phyloP scores from a whole-genome alignment of 306 rosid genomes.

The Cucurbita maxima region DNA sequence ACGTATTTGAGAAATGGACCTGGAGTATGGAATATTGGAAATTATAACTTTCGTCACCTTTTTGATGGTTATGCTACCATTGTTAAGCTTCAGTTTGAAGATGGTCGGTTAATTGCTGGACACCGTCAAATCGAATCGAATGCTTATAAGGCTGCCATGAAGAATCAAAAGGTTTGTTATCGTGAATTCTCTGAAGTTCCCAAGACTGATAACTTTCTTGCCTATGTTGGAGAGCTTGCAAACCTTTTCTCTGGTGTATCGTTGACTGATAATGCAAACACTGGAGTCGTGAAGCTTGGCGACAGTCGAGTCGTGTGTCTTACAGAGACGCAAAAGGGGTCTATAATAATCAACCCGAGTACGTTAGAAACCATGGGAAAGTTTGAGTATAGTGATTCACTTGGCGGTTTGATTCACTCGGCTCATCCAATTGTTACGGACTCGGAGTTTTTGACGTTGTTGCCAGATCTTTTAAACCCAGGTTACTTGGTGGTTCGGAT shows the following conservation, averaged over 20 bases:
- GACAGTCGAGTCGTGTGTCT: slow-evolving; percentile 86
- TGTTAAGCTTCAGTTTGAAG: slow-evolving; percentile 40
- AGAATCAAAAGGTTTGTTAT: slow-evolving; percentile 51
- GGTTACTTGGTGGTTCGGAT: slow-evolving; percentile 69
- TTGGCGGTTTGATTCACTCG: slow-evolving; percentile 80
- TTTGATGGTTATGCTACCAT: slow-evolving; percentile 89
- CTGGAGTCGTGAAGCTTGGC: slow-evolving; percentile 63
- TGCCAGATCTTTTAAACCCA: slow-evolving; percentile 67
- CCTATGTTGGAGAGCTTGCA: slow-evolving; percentile 63
- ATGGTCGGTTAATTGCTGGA: slow-evolving; percentile 43
- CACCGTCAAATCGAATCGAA: slow-evolving; percentile 75
- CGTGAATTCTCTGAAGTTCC: slow-evolving; percentile 93
- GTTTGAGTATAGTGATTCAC: slow-evolving; percentile 59
- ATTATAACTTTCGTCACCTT: slow-evolving; percentile 79
- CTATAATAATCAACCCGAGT: slow-evolving; percentile 53
- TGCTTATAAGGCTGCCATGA: slow-evolving; percentile 69
- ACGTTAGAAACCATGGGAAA: slow-evolving; percentile 55
- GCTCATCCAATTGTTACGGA: slow-evolving; percentile 90
- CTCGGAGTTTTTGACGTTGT: slow-evolving; percentile 46
- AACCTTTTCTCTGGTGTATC: slow-evolving; percentile 70
- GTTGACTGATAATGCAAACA: slow-evolving; percentile 75
- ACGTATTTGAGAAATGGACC: slow-evolving; percentile 93
- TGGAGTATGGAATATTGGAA: slow-evolving; percentile 72
- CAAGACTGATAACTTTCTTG: slow-evolving; percentile 40
- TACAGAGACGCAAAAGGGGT: slow-evolving; percentile 90